phyloP scores from a whole-genome alignment of 2,329 filamentous ascomycete species.

The Colletotrichum cordylinicola region DNA sequence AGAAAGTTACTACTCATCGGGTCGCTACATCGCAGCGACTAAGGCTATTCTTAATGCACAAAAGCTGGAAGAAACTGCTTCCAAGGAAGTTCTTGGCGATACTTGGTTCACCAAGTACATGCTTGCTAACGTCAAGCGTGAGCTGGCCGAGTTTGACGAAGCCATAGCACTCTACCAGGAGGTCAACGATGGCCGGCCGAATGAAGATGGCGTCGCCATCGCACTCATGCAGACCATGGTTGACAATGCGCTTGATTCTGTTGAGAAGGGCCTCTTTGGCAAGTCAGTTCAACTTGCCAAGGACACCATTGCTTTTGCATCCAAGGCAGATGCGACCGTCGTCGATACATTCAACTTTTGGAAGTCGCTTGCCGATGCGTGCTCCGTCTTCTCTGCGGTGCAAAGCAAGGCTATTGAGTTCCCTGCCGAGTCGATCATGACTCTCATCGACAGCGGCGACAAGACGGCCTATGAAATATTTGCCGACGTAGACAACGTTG shows the following conservation, averaged over 20 bases:
- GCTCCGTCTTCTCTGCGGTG: constrained; percentile 80
- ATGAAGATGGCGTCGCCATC: constrained; percentile 86
- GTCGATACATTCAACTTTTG: constrained; percentile 88
- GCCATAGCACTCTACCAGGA: constrained; percentile 78
- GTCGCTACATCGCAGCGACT: constrained; percentile 90
- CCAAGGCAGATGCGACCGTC: constrained; percentile 63
- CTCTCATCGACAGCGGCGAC: constrained; percentile 62
- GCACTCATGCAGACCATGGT: constrained; percentile 88
- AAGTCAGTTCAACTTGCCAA: constrained; percentile 76
- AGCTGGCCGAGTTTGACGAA: constrained; percentile 88
- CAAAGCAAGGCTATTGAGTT: constrained; percentile 71
- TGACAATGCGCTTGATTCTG: constrained; percentile 77
- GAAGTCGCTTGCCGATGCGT: constrained; percentile 91
- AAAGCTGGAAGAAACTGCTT: constrained; percentile 68
- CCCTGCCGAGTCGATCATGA: constrained; percentile 61
- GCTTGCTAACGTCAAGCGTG: constrained; percentile 91
- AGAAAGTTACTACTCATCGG: constrained; percentile 96
- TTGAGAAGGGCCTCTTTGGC: constrained; percentile 87
- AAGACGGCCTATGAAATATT: constrained; percentile 66
- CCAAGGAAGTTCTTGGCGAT: constrained; percentile 53
- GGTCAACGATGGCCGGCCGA: constrained; percentile 71
- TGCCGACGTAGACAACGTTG: constrained; percentile 71
- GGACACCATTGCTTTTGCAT: constrained; percentile 73
- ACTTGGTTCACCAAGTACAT: constrained; percentile 98
- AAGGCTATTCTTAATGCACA: constrained; percentile 90